Base-by-base conservation (phyloP, 1,284 basidiomycete genomes). In the Irpex rosettiformis region DNA sequence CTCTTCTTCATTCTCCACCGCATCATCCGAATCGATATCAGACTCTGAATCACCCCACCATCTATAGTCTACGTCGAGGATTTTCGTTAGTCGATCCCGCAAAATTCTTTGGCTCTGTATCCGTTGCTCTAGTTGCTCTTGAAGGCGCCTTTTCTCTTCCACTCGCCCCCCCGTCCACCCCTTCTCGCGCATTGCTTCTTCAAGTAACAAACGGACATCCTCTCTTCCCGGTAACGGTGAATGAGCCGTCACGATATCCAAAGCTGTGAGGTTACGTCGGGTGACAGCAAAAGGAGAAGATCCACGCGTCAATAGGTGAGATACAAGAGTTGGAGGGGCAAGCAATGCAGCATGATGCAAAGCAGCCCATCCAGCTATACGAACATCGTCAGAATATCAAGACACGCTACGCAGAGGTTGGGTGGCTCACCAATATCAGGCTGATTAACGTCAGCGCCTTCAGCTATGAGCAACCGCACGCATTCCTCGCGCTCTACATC, bases 301-400 rank as follows among this genome's bases (percentile, higher is more conserved):
- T 43, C 95, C 94, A 65, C 94, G 92, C 16, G 93, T 96, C 73
- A 98, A 88, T 25, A 99, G 80, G 77, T 94, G 91, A 0, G 94
- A 93, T 33, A 98, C 86, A 16, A 98, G 79, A 1, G 95, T 95
- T 4, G 96, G 90, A 33, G 96, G 94, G 11, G 94, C 89, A 51
- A 93, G 78, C 58, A 98, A 75, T 13, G 90, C 91, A 8, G 96
- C 94, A 76, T 96, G 91, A 70, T 98, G 96, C n/a, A 99, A 78
- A 1, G 96, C 88, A 2, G 93, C 95, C 96, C 96, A 98, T 43
- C 96, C 95, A 59, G 84, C 93, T 94, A 67, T 13, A 22, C n/a
- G 25, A 1, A 13, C n/a, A 16, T n/a, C 6, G 45, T 52, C 27
- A 47, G 27, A n/a, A 28, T 7, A 37, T 29, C 11, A 37, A 37